phyloP scores from a whole-genome alignment of 192 early-diverging fungal genomes.

The Haplosporangium gracile region DNA sequence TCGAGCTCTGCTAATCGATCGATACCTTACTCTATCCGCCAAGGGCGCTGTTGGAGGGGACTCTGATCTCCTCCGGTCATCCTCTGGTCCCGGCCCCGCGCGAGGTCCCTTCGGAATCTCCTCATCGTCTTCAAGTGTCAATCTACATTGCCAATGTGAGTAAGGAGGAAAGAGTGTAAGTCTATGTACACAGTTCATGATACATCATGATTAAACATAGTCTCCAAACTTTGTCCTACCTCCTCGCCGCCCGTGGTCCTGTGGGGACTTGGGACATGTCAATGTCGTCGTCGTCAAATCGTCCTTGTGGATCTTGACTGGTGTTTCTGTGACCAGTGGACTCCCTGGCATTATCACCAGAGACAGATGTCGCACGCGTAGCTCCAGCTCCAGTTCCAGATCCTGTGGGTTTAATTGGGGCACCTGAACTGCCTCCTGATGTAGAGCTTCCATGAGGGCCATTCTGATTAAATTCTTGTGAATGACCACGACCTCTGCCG shows the following conservation, averaged over 20 bases:
- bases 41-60: constrained; percentile 40
- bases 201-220: not conserved
- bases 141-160: not conserved
- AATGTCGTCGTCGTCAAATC: constrained; percentile 41
- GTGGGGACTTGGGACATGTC: constrained; percentile 54
- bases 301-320: not conserved
- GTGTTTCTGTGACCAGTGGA: not conserved
- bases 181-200: not conserved
- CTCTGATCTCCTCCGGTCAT: constrained; percentile 20
- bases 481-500: constrained; percentile 19
- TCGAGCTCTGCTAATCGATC: constrained; percentile 37
- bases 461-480: constrained; percentile 12
- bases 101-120: constrained; percentile 42
- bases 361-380: not conserved
- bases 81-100: constrained; percentile 25
- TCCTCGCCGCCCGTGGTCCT: constrained; percentile 42
- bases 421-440: not conserved
- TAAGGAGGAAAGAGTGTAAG: not conserved
- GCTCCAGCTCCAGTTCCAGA: not conserved
- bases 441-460: not conserved
- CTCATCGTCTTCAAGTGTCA: constrained; percentile 32
- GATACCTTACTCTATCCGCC: constrained; percentile 38
- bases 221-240: constrained; percentile 3
- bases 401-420: not conserved
- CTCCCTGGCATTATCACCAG: not conserved